Base-by-base conservation (phyloP, 208 protist genomes). In the Phytomonas sp. region DNA sequence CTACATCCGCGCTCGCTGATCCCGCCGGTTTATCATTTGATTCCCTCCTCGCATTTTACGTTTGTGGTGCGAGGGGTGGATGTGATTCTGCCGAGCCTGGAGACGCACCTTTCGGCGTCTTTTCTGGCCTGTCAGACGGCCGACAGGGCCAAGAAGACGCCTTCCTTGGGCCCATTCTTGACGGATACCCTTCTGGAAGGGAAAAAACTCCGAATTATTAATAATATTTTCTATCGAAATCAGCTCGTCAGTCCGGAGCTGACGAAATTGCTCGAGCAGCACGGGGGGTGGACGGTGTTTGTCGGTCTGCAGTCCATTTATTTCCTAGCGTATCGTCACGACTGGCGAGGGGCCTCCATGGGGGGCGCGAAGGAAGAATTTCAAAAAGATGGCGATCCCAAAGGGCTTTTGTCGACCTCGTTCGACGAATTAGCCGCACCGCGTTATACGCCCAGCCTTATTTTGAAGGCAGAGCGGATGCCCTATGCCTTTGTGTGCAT, bases 401-500 rank as follows among this genome's bases (percentile, higher is more conserved):
- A 37, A 8, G 8, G 34, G 34, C 34, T 37, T 37, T 37, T 8
- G 3, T 37, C 34, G 3, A 37, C 34, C 5, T 11, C 3, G 8
- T 37, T 37, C 3, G 34, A 8, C 3, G 34, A 37, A 37, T 37
- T 37, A 37, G 3, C 34, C 3, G 5, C 34, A 3, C 34, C 34
- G 8, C 34, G 34, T 37, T 37, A 37, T 8, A 11, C 8, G 8
- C 34, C 34, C 34, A 37, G 34, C 34, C 34, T 37, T 8, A 8
- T 82, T 1, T 52, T 82, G 32, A 63, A 72, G 34, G 77, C 73
- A 5, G 77, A 75, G 60, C 72, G 73, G 12, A 59, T 32, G 11
- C 77, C 77, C 19, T 82, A 82, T 64, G 77, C 77, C 6, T 37
- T 78, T 10, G 73, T 82, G 30, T 19, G 70, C 4, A 71, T 82